Conservation (phyloP, 2,329 filamentous ascomycete species). For the Arthroderma sp. region DNA sequence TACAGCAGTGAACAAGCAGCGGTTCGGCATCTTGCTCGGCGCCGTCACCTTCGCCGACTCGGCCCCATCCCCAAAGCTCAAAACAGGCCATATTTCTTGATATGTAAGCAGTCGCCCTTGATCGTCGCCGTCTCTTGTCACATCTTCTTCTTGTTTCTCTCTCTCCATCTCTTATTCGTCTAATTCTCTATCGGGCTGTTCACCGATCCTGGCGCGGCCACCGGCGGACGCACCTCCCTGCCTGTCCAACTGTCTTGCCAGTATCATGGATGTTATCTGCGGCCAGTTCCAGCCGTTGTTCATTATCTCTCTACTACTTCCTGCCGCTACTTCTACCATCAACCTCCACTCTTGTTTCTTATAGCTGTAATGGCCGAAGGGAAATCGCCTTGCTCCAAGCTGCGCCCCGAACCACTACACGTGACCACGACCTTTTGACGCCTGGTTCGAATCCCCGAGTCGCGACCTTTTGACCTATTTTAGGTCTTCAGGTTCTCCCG, state of each 20-base stretch:
- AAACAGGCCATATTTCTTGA: background rate
- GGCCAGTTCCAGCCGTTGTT: too few relatives aligned
- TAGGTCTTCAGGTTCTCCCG: slow-evolving; percentile 13
- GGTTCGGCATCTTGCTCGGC: background rate
- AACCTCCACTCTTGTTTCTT: background rate
- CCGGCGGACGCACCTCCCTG: too few relatives aligned
- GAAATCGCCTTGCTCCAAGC: slow-evolving; percentile 3
- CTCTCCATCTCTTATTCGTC: background rate
- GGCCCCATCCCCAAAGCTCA: background rate
- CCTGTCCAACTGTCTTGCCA: too few relatives aligned
- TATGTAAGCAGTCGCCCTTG: background rate
- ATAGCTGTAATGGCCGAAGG: slow-evolving; percentile 14
- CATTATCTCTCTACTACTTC: too few relatives aligned
- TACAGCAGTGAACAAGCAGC: too few relatives aligned
- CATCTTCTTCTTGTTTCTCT: too few relatives aligned
- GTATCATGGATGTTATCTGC: too few relatives aligned
- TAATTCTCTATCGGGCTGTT: too few relatives aligned
- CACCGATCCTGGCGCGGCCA: background rate
- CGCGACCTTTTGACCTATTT: slow-evolving; percentile 25
- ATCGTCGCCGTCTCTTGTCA: too few relatives aligned
- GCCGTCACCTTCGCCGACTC: background rate
- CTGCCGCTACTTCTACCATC: background rate
- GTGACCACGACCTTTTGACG: slow-evolving; percentile 22
- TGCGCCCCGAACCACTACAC: slow-evolving; percentile 1
- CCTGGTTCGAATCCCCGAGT: slow-evolving; percentile 46